Base-by-base conservation (phyloP, 2,329 filamentous ascomycete species). In the Pseudogymnoascus sp. region DNA sequence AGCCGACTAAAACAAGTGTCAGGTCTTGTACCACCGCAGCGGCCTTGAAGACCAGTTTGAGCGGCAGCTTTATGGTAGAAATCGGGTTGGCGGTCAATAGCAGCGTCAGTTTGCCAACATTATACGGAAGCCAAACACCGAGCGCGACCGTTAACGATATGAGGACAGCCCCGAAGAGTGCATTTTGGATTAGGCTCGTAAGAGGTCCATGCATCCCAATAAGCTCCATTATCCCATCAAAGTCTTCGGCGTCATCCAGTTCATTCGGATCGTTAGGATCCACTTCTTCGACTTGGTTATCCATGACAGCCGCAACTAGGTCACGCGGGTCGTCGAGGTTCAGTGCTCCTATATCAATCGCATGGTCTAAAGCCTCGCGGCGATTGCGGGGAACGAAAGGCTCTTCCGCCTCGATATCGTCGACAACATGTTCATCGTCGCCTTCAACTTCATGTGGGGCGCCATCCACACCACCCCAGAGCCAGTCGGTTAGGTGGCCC, bases 151-250 rank as follows among this genome's bases (percentile, higher is more conserved):
- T 96, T 61, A 93, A 84, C 0, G 90, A 89, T 13, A 99, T 91
- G 29, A 99, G 81, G 53, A 97, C 88, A 6, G 90, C 88, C 73
- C 93, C 96, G 75, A 99, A 99, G 14, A 97, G 86, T 63, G 90
- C 92, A 69, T 99, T 99, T 72, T 99, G 95, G 68, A 97, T 86
- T 5, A 99, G 82, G 2, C 91, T 92, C 13, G 89, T 88, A 2
- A 99, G 81, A 0, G 95, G 95, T 0, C 95, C 95, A 71, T 96
- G 91, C 89, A 99, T 96, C 38, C 95, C 95, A 64, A 99, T 89
- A 14, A 99, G 84, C 74, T 99, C 95, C 79, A 99, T 86, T 61
- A 99, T 90, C 0, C 95, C 95, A 73, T 99, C 95, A 14, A 99
- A 86, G 72, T 99, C 95, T 75, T 99, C 95, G 8, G 90, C 90